Evolutionary conservation across 2,329 filamentous ascomycete genomes (phyloP), one percentile per base, ranked within the genome.

Genomic region (Alternaria consortialis): DNA sequence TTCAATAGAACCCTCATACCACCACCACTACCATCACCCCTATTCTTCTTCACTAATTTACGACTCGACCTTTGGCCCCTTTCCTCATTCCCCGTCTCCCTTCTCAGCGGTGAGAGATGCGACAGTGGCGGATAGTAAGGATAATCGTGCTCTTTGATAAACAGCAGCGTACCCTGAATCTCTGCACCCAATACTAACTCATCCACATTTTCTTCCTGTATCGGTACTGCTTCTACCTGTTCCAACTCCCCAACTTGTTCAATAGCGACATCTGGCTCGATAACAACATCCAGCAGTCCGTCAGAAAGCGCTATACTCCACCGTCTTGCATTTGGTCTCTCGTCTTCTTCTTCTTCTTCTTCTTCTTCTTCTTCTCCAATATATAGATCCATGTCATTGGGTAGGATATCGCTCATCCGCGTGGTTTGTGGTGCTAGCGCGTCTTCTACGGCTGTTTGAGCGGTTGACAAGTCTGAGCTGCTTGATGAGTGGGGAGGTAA

Each of bases 51-150:
- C 27, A 43, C 47, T 46, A 37, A 7, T 25, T 2, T 42, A 40
- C 17, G 37, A 40, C 37, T 23, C 8, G 9, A 17, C 6, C 4
- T 40, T 12, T 3, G 37, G 9, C 4, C 17, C 20, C 11, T 1
- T 15, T 15, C 12, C 20, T 1, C 20, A 13, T 36, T 15, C 20
- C 0, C 13, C 17, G 1, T n/a, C 2, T 36, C 20, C 34, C 34
- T 27, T 2, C 12, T 17, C 20, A 11, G 11, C 29, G 27, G 20
- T 7, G 7, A 13, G 2, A 12, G 11, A 29, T 13, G 12, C 32
- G 32, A 46, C 0, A 32, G n/a, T 20, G 46, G 17, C 20, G 63
- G 63, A n/a, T 63, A 56, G 20, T 60, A 65, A 12, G 31, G 7
- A n/a, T 48, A 65, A 6, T 60, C 56, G 0, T 12, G 5, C 7